These are phyloP conservation scores for Shiraia bambusicola DNA, from an alignment of 2,329 filamentous ascomycete genomes.

Conservation along the genomic window DNA sequence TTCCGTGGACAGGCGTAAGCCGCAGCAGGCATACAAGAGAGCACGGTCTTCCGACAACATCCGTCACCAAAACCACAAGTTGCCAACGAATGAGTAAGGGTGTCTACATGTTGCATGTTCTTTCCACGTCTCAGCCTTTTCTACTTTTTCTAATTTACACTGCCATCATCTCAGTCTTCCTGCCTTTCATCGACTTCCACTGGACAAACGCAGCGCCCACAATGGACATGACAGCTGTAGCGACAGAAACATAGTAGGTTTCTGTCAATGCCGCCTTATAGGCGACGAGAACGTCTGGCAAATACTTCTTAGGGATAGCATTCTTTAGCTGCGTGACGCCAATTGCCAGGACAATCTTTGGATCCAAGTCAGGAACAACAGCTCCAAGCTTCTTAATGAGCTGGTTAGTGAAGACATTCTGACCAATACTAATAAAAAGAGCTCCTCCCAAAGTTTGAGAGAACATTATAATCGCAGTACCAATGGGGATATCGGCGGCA, in stretches of 20 bases:
- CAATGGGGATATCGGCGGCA: slow-evolving; percentile 48
- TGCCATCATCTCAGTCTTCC: slow-evolving; percentile 45
- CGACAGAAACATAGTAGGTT: slow-evolving; percentile 62
- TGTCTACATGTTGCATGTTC: too few species aligned
- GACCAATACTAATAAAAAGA: slow-evolving; percentile 52
- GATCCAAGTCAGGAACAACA: slow-evolving; percentile 45
- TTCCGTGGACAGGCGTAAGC: too few species aligned
- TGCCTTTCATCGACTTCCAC: slow-evolving; percentile 68
- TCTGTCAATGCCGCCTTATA: slow-evolving; percentile 64
- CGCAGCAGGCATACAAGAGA: too few species aligned
- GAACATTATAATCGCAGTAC: slow-evolving; percentile 53
- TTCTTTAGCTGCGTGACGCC: slow-evolving; percentile 62
- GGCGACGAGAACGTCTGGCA: slow-evolving; percentile 58
- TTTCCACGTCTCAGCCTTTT: not conserved
- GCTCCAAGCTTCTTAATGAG: slow-evolving; percentile 46
- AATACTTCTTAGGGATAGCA: slow-evolving; percentile 53
- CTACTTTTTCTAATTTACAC: slow-evolving; percentile 18
- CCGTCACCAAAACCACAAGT: not conserved
- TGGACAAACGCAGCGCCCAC: slow-evolving; percentile 59
- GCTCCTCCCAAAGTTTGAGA: slow-evolving; percentile 51
- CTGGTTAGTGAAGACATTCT: slow-evolving; percentile 54
- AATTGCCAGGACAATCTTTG: slow-evolving; percentile 46
- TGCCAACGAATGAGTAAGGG: too few species aligned
- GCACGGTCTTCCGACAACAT: too few species aligned
- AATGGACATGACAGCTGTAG: slow-evolving; percentile 56